These are phyloP conservation scores for Rhinocladiella mackenziei DNA, from an alignment of 2,329 filamentous ascomycete genomes.

Conservation along the genomic window DNA sequence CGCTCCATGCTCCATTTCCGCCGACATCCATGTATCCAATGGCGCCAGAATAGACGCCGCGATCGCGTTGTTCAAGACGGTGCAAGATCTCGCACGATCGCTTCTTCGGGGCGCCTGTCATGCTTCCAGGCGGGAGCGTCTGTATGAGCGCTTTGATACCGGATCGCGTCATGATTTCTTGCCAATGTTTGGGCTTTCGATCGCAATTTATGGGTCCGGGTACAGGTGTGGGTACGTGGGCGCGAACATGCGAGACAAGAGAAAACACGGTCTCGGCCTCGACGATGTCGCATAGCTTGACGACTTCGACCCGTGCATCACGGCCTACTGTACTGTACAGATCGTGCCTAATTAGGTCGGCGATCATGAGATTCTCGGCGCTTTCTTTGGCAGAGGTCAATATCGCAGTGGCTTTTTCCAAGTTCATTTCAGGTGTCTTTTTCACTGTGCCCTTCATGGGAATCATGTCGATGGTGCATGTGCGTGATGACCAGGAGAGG, in stretches of 20 bases:
- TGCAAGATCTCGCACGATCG: conserved; percentile 79
- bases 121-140: conserved; percentile 82
- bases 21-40: conserved; percentile 85
- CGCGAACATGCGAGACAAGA: conserved; percentile 84
- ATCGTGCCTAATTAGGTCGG: conserved; percentile 92
- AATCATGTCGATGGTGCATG: conserved; percentile 61
- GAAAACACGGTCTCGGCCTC: conserved; percentile 89
- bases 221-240: conserved; percentile 39
- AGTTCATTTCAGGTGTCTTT: conserved; percentile 64
- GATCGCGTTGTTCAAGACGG: conserved; percentile 59
- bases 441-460: conserved; percentile 97
- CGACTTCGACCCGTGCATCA: conserved; percentile 57
- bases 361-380: conserved; percentile 97
- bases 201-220: conserved; percentile 25
- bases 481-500: conserved; percentile 59
- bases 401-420: conserved; percentile 67
- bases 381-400: conserved; percentile 81
- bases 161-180: conserved; percentile 33
- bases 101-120: conserved; percentile 96
- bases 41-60: conserved; percentile 82
- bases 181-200: not conserved
- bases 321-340: conserved; percentile 52
- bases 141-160: conserved; percentile 58
- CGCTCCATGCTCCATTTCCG: conserved; percentile 83
- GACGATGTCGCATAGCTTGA: conserved; percentile 78